Evolutionary conservation across 129 eudicot species (phyloP).

Genomic region (Flaveria robusta): DNA sequence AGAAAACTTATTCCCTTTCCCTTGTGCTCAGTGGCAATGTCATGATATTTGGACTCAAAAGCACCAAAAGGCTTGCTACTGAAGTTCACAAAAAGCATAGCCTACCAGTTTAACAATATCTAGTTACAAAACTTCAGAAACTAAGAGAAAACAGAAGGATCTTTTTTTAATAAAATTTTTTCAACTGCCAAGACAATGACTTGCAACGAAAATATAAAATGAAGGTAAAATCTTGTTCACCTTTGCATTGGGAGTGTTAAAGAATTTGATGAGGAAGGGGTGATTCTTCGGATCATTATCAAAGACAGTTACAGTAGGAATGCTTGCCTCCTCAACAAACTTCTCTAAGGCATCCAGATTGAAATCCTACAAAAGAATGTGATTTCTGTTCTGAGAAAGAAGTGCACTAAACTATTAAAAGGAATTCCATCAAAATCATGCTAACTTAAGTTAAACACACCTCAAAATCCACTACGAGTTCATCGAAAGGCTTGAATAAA

Average conservation of each 20-base stretch:
- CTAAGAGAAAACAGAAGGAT: not conserved
- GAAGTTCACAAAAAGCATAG: conserved; percentile 75
- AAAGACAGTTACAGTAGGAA: conserved; percentile 70
- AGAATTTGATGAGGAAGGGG: conserved; percentile 75
- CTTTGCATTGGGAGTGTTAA: conserved; percentile 72
- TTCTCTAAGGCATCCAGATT: conserved; percentile 63
- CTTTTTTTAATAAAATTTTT: not conserved
- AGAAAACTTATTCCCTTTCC: conserved; percentile 71
- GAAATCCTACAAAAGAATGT: conserved; percentile 63
- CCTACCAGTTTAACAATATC: conserved; percentile 44
- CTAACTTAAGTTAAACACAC: conserved; percentile 35
- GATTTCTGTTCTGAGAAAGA: not conserved
- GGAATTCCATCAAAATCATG: not conserved
- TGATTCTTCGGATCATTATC: conserved; percentile 76
- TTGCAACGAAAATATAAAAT: not conserved
- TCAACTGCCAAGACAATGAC: not conserved
- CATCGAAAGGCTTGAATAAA: conserved; percentile 94
- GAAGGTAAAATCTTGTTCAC: conserved; percentile 29
- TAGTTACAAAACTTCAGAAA: conserved; percentile 12
- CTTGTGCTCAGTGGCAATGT: conserved; percentile 73
- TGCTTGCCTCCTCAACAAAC: conserved; percentile 71
- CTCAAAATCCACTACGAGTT: conserved; percentile 80
- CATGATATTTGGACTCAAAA: conserved; percentile 67
- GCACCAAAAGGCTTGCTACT: conserved; percentile 60
- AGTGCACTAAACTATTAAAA: not conserved